Evolutionary conservation across 1,139 yeast species (phyloP), one percentile per base, ranked within the genome.

Genomic region (Hanseniaspora sp.): DNA sequence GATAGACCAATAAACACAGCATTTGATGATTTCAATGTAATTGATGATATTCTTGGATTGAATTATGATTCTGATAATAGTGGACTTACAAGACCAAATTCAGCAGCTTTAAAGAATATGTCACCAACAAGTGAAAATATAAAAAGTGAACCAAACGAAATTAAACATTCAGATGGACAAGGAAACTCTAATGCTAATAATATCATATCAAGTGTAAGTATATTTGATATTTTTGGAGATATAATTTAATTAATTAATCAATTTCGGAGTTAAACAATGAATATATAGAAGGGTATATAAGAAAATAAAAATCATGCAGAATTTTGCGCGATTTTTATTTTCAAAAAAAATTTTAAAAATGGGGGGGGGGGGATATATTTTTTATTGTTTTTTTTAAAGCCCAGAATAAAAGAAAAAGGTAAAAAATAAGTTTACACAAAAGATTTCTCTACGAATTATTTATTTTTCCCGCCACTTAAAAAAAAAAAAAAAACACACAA

Each of bases 141-240:
- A 13, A 11, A 13, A 3, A 13, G 7, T 17, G 35, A 41, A 9
- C 28, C 37, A 11, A 18, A 48, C 11, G n/a, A 17, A 13, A 48
- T 13, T 5, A 42, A 35, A 12, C 5, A 38, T 28, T 23, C 23
- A 23, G 23, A 23, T 23, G 23, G 23, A 23, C 23, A 23, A 23
- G 23, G 23, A 23, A 23, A 23, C 23, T 23, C 23, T 3, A 23
- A 23, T 23, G 44, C 13, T 8, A 41, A 31, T 28, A 51, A 51
- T 35, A 51, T 51, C 23, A 37, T 49, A 13, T 43, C 48, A 1
- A 46, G 53, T 12, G 48, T 49, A 3, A 46, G 46, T n/a, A 49
- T 49, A 37, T 49, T 49, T 49, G 53, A 49, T 18, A 18, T 49
- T 3, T 49, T 49, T 44, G 53, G 53, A 5, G 46, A 45, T 17